Conservation (phyloP, 345 rosid genomes). For the Brassica napus region Da-Ae NC_063449.1:6021501-6022000, state of each 20-base stretch:
- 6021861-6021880: constrained; percentile 11
- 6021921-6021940: background rate
- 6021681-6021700: constrained; percentile 69
- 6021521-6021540: constrained; percentile 47
- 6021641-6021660: background rate
- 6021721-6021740: constrained; percentile 74
- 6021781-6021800: background rate
- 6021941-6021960: constrained; percentile 2
- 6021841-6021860: background rate
- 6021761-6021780: constrained; percentile 58
- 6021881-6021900: background rate
- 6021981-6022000: background rate
- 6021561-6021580: constrained; percentile 80
- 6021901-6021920: background rate
- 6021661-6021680: constrained; percentile 39
- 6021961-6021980: background rate
- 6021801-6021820: background rate
- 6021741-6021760: constrained; percentile 83
- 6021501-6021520: background rate
- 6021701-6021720: constrained; percentile 62
- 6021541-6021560: constrained; percentile 78
- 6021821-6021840: background rate
- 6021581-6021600: constrained; percentile 69
- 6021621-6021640: constrained; percentile 4
- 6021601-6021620: background rate